phyloP scores from a whole-genome alignment of 176 grass and related monocot species.

The Pontederia paniculata region DNA sequence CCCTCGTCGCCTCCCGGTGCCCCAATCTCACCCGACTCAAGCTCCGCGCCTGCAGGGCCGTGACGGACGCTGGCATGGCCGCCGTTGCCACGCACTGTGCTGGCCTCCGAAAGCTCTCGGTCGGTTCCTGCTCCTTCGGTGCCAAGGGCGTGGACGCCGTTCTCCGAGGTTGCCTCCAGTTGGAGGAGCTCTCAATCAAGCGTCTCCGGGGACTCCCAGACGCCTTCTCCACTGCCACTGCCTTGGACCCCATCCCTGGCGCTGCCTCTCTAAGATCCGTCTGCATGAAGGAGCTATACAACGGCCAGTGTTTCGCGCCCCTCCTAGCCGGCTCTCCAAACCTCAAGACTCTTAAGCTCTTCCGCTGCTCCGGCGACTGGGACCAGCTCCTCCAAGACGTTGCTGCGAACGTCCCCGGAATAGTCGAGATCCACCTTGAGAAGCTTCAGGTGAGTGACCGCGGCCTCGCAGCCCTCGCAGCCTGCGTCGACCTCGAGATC shows the following conservation, averaged over 20 bases:
- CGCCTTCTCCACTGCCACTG: conserved; percentile 49
- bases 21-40: conserved; percentile 42
- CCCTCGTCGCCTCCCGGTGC: no score
- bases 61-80: conserved; percentile 56
- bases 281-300: no score
- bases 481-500: conserved; percentile 44
- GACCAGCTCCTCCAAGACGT: conserved; percentile 47
- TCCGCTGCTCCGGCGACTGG: no score
- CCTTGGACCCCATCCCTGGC: conserved; percentile 40
- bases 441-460: conserved; percentile 76
- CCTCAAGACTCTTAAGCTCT: conserved; percentile 58
- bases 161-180: no score
- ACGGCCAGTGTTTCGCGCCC: conserved; percentile 54
- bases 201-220: no score
- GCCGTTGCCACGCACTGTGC: conserved; percentile 29
- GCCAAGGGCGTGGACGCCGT: no score
- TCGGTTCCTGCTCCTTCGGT: no score
- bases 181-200: no score
- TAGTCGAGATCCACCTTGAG: conserved; percentile 80
- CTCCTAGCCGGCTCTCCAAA: conserved; percentile 55
- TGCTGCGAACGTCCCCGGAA: conserved; percentile 16
- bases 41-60: conserved; percentile 49
- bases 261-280: no score
- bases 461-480: conserved; percentile 42
- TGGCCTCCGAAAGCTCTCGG: conserved; percentile 58